These are phyloP conservation scores for Cryphonectria naterciae DNA, from an alignment of 2,329 filamentous ascomycete genomes.

Conservation along the genomic window DNA sequence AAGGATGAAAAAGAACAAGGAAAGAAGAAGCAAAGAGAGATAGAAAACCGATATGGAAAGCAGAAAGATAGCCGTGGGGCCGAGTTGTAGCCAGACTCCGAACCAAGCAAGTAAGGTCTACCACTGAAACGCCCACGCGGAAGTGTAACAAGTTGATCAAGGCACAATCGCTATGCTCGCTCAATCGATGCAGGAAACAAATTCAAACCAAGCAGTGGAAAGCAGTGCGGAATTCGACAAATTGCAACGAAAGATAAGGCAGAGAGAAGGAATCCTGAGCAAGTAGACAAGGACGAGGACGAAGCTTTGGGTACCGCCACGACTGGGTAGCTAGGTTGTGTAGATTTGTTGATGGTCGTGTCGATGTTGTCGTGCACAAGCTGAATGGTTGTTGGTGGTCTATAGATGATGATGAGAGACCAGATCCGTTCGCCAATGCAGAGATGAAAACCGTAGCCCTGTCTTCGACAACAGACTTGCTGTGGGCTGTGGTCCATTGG, in stretches of 20 bases:
- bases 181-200: slow-evolving; percentile 21
- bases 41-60: background rate
- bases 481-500: slow-evolving; percentile 13
- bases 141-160: slow-evolving; percentile 3
- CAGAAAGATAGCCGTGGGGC: slow-evolving; percentile 28
- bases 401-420: background rate
- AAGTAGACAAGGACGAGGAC: slow-evolving; percentile 15
- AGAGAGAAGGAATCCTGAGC: slow-evolving; percentile 3
- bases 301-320: slow-evolving; percentile 13
- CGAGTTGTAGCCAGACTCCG: slow-evolving; percentile 23
- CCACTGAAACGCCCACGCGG: slow-evolving; percentile 24
- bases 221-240: slow-evolving; percentile 1
- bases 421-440: background rate
- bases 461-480: slow-evolving; percentile 27
- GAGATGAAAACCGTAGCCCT: slow-evolving; percentile 9
- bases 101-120: slow-evolving; percentile 20
- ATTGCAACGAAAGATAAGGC: slow-evolving; percentile 16
- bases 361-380: slow-evolving; percentile 7
- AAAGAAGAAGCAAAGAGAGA: slow-evolving; percentile 5
- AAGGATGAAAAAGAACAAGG: slow-evolving; percentile 8
- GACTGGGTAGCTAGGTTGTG: slow-evolving; percentile 7
- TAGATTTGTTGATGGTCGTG: slow-evolving; percentile 5
- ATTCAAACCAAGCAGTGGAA: slow-evolving; percentile 11
- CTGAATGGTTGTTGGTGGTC: slow-evolving; percentile 8
- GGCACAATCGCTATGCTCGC: slow-evolving; percentile 28